Conservation (phyloP, 2,329 filamentous ascomycete genomes). For the Verticillium albo-atrum region DNA sequence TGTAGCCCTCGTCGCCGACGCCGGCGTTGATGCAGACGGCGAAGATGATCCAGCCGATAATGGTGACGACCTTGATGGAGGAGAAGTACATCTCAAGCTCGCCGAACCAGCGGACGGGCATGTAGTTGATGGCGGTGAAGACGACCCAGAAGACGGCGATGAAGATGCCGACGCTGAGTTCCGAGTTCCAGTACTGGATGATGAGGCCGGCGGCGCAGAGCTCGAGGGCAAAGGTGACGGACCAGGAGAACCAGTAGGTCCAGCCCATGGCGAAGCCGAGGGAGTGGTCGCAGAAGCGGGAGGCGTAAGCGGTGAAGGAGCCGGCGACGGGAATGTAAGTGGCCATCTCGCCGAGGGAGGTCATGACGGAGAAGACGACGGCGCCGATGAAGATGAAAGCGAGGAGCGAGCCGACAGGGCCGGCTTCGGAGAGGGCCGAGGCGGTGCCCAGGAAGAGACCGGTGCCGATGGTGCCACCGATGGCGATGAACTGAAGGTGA, state of each 20-base stretch:
- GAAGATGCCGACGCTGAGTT: constrained; percentile 55
- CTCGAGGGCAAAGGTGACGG: constrained; percentile 68
- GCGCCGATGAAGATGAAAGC: constrained; percentile 66
- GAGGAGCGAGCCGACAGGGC: constrained; percentile 63
- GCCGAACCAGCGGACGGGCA: constrained; percentile 69
- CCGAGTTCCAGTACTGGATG: constrained; percentile 67
- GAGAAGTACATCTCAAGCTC: constrained; percentile 78
- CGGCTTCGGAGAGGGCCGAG: constrained; percentile 55
- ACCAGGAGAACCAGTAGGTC: constrained; percentile 81
- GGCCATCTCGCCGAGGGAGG: constrained; percentile 66
- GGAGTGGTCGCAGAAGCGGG: constrained; percentile 68
- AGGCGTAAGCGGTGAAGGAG: constrained; percentile 71
- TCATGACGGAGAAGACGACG: constrained; percentile 74
- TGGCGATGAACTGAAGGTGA: constrained; percentile 46
- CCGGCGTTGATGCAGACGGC: constrained; percentile 71
- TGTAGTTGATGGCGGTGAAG: constrained; percentile 64
- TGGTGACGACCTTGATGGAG: constrained; percentile 70
- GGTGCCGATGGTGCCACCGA: constrained; percentile 60
- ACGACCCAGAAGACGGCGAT: constrained; percentile 70
- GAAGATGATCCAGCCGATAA: constrained; percentile 73
- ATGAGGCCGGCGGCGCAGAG: constrained; percentile 69
- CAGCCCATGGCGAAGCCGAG: constrained; percentile 76
- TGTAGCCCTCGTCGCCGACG: constrained; percentile 62
- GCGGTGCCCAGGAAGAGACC: constrained; percentile 69
- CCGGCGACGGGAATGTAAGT: constrained; percentile 73